Conservation (phyloP, 1,284 basidiomycete species). For the Pascua sp. region DNA sequence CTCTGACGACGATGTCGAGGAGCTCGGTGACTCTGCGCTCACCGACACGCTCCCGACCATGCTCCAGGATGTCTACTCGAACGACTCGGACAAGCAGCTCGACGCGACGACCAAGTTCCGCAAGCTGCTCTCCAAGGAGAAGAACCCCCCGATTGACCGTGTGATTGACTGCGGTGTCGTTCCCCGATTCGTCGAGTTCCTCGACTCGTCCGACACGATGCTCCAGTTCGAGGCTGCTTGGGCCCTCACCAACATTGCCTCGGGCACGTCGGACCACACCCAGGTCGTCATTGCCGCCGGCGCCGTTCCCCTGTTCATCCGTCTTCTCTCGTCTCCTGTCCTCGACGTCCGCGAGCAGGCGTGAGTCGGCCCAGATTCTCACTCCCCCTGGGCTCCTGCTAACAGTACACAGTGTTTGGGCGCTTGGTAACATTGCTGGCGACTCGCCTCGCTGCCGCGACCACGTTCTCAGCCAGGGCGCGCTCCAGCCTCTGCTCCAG, state of each 20-base stretch:
- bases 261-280: constrained; percentile 97
- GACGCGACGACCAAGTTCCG: constrained; percentile 95
- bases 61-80: constrained; percentile 89
- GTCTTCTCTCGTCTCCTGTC: constrained; percentile 75
- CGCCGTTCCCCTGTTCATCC: constrained; percentile 97
- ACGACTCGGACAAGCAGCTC: constrained; percentile 84
- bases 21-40: constrained; percentile 52
- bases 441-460: constrained; percentile 92
- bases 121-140: constrained; percentile 97
- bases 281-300: constrained; percentile 94
- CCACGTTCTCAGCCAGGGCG: constrained; percentile 61
- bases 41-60: constrained; percentile 63
- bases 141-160: constrained; percentile 98
- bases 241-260: constrained; percentile 99
- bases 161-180: constrained; percentile 98
- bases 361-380: constrained; percentile 26
- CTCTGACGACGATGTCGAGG: constrained; percentile 74
- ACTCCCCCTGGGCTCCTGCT: constrained; percentile 2
- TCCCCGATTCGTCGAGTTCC: constrained; percentile 93
- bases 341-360: constrained; percentile 94
- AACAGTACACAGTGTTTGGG: constrained; percentile 67
- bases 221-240: constrained; percentile 99
- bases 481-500: constrained; percentile 55
- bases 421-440: constrained; percentile 92
- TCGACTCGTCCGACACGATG: constrained; percentile 84